Evolutionary conservation across 2,329 filamentous ascomycete genomes (phyloP), one percentile per base, ranked within the genome.

Genomic region (Stachybotrys chartarum): DNA sequence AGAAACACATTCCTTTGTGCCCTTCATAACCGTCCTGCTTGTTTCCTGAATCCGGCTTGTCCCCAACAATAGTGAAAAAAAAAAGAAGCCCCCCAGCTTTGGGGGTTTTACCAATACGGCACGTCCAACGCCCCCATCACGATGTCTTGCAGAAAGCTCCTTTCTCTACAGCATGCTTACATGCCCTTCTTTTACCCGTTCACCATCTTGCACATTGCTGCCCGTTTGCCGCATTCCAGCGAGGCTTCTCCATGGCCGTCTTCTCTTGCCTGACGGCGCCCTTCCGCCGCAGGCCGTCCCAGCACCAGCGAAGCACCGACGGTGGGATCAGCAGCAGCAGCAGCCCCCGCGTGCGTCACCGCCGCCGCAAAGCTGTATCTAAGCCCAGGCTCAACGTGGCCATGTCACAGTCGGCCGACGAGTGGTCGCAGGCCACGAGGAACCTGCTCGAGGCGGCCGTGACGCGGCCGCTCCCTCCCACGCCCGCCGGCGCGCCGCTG

Each of bases 141-240:
- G 24, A 24, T 24, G 24, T 24, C 24, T 24, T 24, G 24, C 24
- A 24, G 24, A 24, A 24, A 4, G 24, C 35, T 42, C 14, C 10
- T 14, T 42, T 42, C 35, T 42, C 35, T 42, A 14, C 35, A 42
- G 35, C 35, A 42, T 42, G 35, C 14, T 14, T 14, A 10, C 5
- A 42, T 10, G 35, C 35, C 24, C 24, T 24, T 24, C 2, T 24
- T 24, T 24, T 44, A 52, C 44, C 48, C 51, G 17, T 52, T 35
- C 8, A 45, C 50, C 51, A 52, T 35, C 30, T 52, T 39, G 30
- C 39, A 45, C 31, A 53, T 44, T n/a, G 66, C 39, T 12, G 39
- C 39, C n/a, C 39, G 39, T n/a, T 12, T 44, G 39, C n/a, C 39
- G 5, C 39, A 44, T n/a, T n/a, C 39, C 39, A 24, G 24, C 24